A percentile compares a stretch with the other conserved stretches of the same genome.
These are phyloP conservation scores for Clavispora fructus DNA, from an alignment of 805 yeast species.

Conservation along the genomic window DNA sequence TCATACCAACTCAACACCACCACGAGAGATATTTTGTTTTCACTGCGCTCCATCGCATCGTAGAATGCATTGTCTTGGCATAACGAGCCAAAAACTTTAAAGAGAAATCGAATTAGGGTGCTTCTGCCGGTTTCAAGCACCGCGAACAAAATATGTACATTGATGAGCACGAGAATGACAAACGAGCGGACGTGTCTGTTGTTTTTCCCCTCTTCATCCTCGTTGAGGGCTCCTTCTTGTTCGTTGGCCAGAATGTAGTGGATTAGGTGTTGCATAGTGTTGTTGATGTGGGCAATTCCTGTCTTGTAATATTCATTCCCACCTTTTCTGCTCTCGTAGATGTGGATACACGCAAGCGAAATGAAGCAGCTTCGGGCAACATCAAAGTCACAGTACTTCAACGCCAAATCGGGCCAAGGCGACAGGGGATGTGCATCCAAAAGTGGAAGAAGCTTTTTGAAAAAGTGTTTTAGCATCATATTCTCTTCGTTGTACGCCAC, in stretches of 20 bases:
- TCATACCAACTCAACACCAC: slow-evolving; percentile 58
- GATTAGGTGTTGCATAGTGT: slow-evolving; percentile 51
- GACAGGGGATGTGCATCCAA: slow-evolving; percentile 57
- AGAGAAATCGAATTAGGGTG: slow-evolving; percentile 44
- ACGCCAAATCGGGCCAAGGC: slow-evolving; percentile 58
- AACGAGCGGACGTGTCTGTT: slow-evolving; percentile 16
- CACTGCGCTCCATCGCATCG: slow-evolving; percentile 36
- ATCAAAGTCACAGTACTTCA: slow-evolving; percentile 53
- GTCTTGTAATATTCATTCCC: slow-evolving; percentile 46
- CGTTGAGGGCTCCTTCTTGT: background rate
- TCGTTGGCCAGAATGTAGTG: slow-evolving; percentile 29
- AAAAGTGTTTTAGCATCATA: slow-evolving; percentile 51
- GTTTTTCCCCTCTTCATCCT: slow-evolving; percentile 3
- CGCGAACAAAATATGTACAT: slow-evolving; percentile 51
- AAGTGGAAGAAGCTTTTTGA: slow-evolving; percentile 46
- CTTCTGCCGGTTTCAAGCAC: slow-evolving; percentile 52
- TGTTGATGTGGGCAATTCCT: slow-evolving; percentile 51
- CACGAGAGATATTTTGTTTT: slow-evolving; percentile 45
- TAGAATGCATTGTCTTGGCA: slow-evolving; percentile 41
- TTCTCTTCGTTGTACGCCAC: slow-evolving; percentile 45
- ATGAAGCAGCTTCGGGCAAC: slow-evolving; percentile 55
- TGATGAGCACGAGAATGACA: slow-evolving; percentile 47
- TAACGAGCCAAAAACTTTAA: slow-evolving; percentile 45
- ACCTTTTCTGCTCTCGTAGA: slow-evolving; percentile 48
- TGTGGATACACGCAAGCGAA: slow-evolving; percentile 51